Evolutionary conservation across 352 stramenopile genomes (phyloP).

Genomic region (Globisporangium paroecandrum): DNA sequence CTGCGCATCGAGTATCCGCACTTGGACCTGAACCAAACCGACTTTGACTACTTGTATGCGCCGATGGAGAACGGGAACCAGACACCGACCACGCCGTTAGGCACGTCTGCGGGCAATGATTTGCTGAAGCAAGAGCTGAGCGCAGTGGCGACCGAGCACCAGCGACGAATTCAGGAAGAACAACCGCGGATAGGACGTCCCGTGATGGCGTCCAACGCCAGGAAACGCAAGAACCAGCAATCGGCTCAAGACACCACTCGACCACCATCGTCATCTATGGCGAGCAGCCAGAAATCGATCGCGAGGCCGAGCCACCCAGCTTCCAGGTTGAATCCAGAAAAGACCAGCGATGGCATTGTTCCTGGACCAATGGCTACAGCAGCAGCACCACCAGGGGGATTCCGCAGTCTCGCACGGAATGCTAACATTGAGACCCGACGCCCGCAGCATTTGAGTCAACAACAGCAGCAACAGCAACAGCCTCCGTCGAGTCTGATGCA

Average conservation of each 20-base stretch:
- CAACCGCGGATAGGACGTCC: conserved; percentile 38
- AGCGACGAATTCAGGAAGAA: conserved; percentile 11
- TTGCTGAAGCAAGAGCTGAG: conserved; percentile 27
- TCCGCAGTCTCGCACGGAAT: conserved; percentile 35
- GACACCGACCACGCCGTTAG: conserved; percentile 45
- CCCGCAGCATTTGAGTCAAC: conserved; percentile 3
- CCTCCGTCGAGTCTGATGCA: background rate
- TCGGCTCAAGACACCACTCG: conserved; percentile 7
- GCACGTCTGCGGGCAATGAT: conserved; percentile 18
- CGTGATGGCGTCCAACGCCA: conserved; percentile 25
- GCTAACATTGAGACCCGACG: conserved; percentile 42
- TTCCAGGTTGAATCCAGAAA: conserved; percentile 7
- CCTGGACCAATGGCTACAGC: background rate
- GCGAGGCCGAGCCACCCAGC: background rate
- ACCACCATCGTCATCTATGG: background rate
- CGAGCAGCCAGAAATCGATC: conserved; percentile 10
- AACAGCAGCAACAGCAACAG: conserved; percentile 7
- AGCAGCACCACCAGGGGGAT: conserved; percentile 15
- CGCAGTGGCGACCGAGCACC: conserved; percentile 1
- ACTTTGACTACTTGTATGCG: conserved; percentile 72
- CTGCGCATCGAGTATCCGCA: conserved; percentile 73
- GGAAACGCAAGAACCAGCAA: conserved; percentile 36
- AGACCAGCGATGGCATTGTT: background rate
- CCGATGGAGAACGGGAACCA: conserved; percentile 45
- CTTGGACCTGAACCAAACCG: conserved; percentile 63